Evolutionary conservation across 140 eudicot species (phyloP), one percentile per base, ranked within the genome.

Genomic region (Flaveria floridana): DNA sequence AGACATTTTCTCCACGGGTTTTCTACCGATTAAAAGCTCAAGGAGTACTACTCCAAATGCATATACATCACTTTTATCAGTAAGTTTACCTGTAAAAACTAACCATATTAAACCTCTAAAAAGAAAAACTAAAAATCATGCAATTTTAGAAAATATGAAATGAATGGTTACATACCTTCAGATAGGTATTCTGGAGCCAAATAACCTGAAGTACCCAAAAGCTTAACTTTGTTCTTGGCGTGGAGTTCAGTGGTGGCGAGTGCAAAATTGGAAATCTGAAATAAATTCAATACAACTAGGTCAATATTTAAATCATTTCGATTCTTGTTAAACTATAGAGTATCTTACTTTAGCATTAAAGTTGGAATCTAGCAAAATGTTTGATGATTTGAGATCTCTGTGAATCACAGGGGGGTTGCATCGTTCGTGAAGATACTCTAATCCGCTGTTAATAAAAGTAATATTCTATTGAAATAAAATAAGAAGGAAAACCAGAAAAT

Each of bases 21-120:
- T 86, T 86, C 88, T 88, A 62, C 97, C 96, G 26, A 83, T 76
- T 78, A 92, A 75, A 68, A 92, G 98, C 81, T 92, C 98, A 65
- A 92, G 81, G 63, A 92, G 98, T 59, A 92, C 65, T 44, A 92
- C 89, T 39, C 98, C 98, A 77, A 92, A 92, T 6, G 98, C 91
- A 76, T 92, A 92, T 15, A 89, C 98, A 51, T 92, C 98, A 84
- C 98, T 90, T 84, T 89, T 92, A 67, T 92, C 98, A 0, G 98
- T 92, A 42, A 92, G 89, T 65, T 85, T 90, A 73, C 98, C 98
- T 92, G 82, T 19, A 64, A 66, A 28, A 70, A 46, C 26, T 61
- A 3, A 47, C 48, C n/a, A 30, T 25, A 8, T 70, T 19, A 66
- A 55, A 61, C 51, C 39, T 65, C 47, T 30, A 50, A 13, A 58